Base-by-base conservation (phyloP, 2,329 filamentous ascomycete genomes). In the Kalmusia sp. region DNA sequence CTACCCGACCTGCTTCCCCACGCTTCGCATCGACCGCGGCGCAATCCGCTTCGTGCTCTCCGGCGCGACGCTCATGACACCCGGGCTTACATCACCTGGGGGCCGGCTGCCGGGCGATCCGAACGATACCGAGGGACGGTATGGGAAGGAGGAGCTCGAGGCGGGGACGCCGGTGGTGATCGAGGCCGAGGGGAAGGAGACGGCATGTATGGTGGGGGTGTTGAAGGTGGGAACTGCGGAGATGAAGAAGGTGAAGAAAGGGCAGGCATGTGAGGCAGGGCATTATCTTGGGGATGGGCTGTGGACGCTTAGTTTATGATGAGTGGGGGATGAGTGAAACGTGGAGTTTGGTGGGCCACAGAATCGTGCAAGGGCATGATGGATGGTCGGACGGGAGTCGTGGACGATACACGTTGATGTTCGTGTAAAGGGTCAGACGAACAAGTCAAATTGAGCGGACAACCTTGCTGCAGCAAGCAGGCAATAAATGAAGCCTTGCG, bases 31-130 rank as follows among this genome's bases (percentile, higher is more conserved):
- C 74, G 95, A 99, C 76, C 87, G 95, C 44, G 95, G 95, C 57
- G 95, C 95, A 4, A 98, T 99, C 70, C 91, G 95, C 56, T 99
- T 99, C 78, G 93, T 99, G 22, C 85, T 99, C 1, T 91, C 87
- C 1, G 95, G 95, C 38, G 95, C 95, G 1, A 92, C 93, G 12
- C 87, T 99, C 58, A 99, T 99, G 95, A 93, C 92, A 1, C 95
- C 95, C 0, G 95, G 95, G 0, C 76, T 99, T 64, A 99, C 95
- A 24, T 92, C 87, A 17, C 77, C 87, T 0, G 95, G 95, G 0
- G 95, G 95, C 0, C 76, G 90, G 41, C 76, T 99, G 67, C 95
- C 95, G 0, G 78, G 84, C 57, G 74, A 77, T 5, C 62, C 73
- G 33, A 52, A 74, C 9, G 71, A 74, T 27, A 71, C 76, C 5